Base-by-base conservation (phyloP, 129 eudicot genomes). In the Chrysanthemum lavandulifolium region DNA sequence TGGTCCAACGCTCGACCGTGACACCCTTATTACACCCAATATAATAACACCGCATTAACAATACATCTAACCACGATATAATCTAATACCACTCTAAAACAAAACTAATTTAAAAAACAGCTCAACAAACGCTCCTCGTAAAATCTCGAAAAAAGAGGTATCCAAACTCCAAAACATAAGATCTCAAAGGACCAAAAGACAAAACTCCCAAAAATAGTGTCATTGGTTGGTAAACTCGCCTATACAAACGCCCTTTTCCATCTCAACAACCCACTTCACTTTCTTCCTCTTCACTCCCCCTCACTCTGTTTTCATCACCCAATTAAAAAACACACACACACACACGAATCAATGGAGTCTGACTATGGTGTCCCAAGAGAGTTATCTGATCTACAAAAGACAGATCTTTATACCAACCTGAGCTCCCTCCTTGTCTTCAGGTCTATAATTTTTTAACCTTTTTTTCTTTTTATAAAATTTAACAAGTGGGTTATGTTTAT, bases 371-470 rank as follows among this genome's bases (percentile, higher is more conserved):
- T 88, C 33, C 74, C 89, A 9, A 76, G 99, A 64, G 91, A 90
- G 73, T 89, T 94, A 10, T 94, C 99, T 71, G 94, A 88, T 84
- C 88, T 90, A 31, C 99, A 94, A 21, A 90, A 82, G 82, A 80
- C 64, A 91, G 97, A 78, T 82, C 99, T 14, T 71, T 68, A 21
- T 94, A 94, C 82, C 78, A 83, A 19, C 97, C 97, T 0, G 83
- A 86, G 11, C 91, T 94, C 25, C 99, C 99, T 1, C 99, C 99
- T 12, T 94, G 99, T 68, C 97, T 94, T 79, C 96, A 94, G 97
- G 99, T 94, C 21, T 16, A 12, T 21, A 31, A 31, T 3, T 31
- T 31, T n/a, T 52, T 25, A 16, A 43, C 13, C 63, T 10, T 36
- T 21, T 36, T 27, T 8, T 2, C 2, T 11, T 27, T 13, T 14